Evolutionary conservation across 495 filamentous ascomycete species (phyloP).

Genomic region (Stereocaulon alpinum): DNA sequence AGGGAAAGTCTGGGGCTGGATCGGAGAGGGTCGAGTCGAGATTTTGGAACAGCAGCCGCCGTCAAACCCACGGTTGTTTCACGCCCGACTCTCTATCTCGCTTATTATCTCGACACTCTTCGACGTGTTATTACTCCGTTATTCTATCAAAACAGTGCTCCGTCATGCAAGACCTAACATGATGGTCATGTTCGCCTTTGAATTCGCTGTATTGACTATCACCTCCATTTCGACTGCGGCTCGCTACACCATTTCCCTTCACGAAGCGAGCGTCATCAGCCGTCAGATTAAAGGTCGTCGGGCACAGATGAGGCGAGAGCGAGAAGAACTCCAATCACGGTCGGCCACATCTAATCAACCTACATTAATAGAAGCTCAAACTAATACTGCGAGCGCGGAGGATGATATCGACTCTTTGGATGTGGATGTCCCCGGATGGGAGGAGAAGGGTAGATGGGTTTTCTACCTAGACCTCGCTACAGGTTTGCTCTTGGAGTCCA

Average conservation of each 20-base stretch:
- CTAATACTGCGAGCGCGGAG: constrained; percentile 43
- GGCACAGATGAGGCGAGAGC: constrained; percentile 52
- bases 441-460: constrained; percentile 88
- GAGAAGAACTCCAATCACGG: constrained; percentile 32
- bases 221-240: constrained; percentile 67
- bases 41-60: constrained; percentile 91
- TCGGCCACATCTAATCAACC: neutral
- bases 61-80: constrained; percentile 80
- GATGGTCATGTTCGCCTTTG: constrained; percentile 99
- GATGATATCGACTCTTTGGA: constrained; percentile 86
- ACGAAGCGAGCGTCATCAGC: constrained; percentile 63
- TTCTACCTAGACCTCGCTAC: constrained; percentile 81
- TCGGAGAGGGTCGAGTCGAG: constrained; percentile 89
- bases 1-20: constrained; percentile 97
- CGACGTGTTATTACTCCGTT: constrained; percentile 64
- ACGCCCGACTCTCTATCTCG: constrained; percentile 68
- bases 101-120: constrained; percentile 66
- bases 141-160: constrained; percentile 72
- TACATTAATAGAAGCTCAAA: constrained; percentile 24
- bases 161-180: constrained; percentile 82
- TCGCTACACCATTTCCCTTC: constrained; percentile 69
- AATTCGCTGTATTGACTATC: constrained; percentile 79
- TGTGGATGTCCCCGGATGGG: constrained; percentile 91
- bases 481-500: constrained; percentile 36
- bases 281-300: constrained; percentile 60